Percentiles rank a stretch among this genome's conserved stretches.
These are phyloP conservation scores for Fusarium stilboides DNA, from an alignment of 2,329 filamentous ascomycete genomes.

Conservation along the genomic window DNA sequence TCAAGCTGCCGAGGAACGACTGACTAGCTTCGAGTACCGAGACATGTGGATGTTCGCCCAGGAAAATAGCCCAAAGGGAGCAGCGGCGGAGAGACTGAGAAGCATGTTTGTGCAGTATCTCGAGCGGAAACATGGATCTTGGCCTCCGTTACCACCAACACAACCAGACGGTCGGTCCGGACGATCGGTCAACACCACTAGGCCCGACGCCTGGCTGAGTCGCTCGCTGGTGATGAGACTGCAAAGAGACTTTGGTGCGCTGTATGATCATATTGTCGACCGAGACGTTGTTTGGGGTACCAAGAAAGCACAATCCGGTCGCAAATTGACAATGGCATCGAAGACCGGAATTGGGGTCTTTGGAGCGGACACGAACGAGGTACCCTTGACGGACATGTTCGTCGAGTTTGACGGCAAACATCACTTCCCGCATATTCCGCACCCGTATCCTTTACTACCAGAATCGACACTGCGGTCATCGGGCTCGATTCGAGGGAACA, in stretches of 20 bases:
- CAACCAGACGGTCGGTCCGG: constrained; percentile 10
- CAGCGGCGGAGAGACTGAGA: constrained; percentile 72
- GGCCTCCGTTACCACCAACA: constrained; percentile 73
- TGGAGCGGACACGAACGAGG: constrained; percentile 65
- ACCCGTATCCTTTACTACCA: constrained; percentile 77
- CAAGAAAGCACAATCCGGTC: constrained; percentile 71
- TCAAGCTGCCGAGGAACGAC: constrained; percentile 72
- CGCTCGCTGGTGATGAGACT: constrained; percentile 69
- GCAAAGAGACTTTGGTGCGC: constrained; percentile 76
- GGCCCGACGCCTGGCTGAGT: constrained; percentile 72
- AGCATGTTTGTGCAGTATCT: constrained; percentile 74
- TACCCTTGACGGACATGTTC: constrained; percentile 78
- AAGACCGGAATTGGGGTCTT: constrained; percentile 62
- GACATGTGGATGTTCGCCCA: constrained; percentile 72
- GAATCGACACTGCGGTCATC: constrained; percentile 58
- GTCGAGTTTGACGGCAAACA: constrained; percentile 75
- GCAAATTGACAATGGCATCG: constrained; percentile 76
- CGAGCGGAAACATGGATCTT: constrained; percentile 68
- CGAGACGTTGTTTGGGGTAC: constrained; percentile 76
- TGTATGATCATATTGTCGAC: constrained; percentile 81
- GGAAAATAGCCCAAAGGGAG: constrained; percentile 64
- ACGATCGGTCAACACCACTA: constrained; percentile 49
- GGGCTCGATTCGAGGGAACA: constrained; percentile 52
- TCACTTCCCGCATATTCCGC: constrained; percentile 75
- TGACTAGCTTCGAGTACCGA: constrained; percentile 72